phyloP scores from a whole-genome alignment of 2,329 filamentous ascomycete species.

The Lasiodiplodia sp. region DNA sequence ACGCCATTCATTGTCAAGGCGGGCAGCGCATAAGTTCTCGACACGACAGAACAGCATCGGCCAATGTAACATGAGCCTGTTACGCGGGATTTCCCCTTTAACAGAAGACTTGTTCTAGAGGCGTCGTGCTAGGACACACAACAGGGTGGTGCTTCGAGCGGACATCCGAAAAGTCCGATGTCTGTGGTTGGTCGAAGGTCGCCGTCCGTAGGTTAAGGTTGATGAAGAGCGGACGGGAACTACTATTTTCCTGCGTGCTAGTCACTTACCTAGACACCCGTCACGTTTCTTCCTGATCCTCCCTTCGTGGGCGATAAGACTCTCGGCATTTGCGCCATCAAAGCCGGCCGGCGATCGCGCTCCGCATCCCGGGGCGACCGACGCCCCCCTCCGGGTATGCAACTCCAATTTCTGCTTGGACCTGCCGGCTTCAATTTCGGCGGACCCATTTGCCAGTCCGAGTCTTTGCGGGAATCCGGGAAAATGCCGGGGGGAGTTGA shows the following conservation, averaged over 20 bases:
- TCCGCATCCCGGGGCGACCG: neutral
- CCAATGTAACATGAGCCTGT: no score
- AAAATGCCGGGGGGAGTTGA: slow-evolving; percentile 5
- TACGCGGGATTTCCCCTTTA: no score
- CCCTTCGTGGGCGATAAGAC: neutral
- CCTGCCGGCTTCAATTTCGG: neutral
- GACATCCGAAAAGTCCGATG: neutral
- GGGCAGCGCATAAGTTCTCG: no score
- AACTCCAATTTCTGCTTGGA: slow-evolving; percentile 1
- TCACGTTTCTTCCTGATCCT: neutral
- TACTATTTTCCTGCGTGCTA: slow-evolving; percentile 4
- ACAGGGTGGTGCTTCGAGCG: neutral
- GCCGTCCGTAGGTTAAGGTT: neutral
- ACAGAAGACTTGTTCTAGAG: no score
- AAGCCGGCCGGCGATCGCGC: slow-evolving; percentile 13
- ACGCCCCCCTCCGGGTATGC: neutral
- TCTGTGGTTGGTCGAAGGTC: neutral
- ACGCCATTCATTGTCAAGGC: no score
- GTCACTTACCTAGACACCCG: no score
- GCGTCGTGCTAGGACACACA: neutral
- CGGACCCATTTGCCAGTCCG: neutral
- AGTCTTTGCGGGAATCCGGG: neutral
- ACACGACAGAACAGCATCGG: no score
- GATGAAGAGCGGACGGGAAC: neutral
- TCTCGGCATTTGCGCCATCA: slow-evolving; percentile 15